These are phyloP conservation scores for Lachnellula occidentalis DNA, from an alignment of 2,329 filamentous ascomycete species.

Conservation along the genomic window DNA sequence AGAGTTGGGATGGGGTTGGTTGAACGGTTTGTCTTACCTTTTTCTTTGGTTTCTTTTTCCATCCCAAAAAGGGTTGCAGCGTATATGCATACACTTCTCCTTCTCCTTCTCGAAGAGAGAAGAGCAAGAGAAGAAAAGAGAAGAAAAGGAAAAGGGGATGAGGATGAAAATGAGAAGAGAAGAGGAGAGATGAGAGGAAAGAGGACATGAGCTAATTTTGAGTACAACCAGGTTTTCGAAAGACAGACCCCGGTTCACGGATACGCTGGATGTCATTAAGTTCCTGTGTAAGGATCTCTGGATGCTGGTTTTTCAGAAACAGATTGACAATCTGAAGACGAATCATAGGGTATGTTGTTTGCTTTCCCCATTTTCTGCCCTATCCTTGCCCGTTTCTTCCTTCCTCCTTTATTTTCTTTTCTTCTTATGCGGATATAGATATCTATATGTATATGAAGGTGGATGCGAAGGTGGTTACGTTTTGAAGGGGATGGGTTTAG, in stretches of 20 bases:
- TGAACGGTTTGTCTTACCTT: slow-evolving; percentile 63
- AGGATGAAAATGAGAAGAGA: neutral
- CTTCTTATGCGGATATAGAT: neutral
- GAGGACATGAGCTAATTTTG: neutral
- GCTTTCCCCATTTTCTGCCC: no score
- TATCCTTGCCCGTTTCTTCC: neutral
- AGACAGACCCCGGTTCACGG: slow-evolving; percentile 81
- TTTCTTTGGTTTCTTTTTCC: no score
- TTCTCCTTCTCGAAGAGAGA: no score
- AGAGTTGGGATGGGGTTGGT: slow-evolving; percentile 87
- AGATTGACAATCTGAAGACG: slow-evolving; percentile 97
- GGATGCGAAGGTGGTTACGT: no score
- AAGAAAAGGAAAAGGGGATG: neutral
- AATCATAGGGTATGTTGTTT: slow-evolving; percentile 78
- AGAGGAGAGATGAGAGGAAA: neutral
- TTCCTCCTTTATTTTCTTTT: neutral
- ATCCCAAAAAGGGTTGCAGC: no score
- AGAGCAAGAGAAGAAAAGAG: no score
- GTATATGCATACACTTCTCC: no score
- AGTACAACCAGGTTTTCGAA: slow-evolving; percentile 64
- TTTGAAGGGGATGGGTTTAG: no score
- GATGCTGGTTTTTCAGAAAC: slow-evolving; percentile 90
- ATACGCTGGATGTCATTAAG: slow-evolving; percentile 93
- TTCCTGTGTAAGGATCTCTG: slow-evolving; percentile 98
- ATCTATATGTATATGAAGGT: neutral